Evolutionary conservation across 345 rosid genomes (phyloP), one percentile per base, ranked within the genome.

Genomic region (Iberis pinnata): DNA sequence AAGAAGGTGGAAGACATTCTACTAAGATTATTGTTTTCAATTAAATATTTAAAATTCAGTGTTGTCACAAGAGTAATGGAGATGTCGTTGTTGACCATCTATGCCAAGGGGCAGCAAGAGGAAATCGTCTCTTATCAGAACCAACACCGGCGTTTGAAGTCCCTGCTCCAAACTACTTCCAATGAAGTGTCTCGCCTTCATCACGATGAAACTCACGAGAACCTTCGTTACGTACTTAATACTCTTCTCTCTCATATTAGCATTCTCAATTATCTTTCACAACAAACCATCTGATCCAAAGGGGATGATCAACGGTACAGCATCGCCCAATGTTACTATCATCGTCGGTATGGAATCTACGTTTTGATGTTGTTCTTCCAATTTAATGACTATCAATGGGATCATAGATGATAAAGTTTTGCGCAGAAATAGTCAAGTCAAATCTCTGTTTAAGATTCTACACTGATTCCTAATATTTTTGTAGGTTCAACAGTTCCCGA

Each of bases 141-240:
- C 65, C 49, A 11, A n/a, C 43, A 36, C 43, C 31, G 55, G 49
- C 49, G 65, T 54, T 37, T 51, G 38, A 12, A 50, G 44, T 1
- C 20, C 64, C 19, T 15, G 9, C 11, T 12, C 26, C 10, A 16
- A 46, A 22, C 31, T 55, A 20, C 10, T 50, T 54, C 27, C 51
- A 32, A 4, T 46, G 35, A 77, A 68, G 68, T 58, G 71, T 20
- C 71, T 73, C 49, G 44, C 46, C 15, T 45, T 64, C 14, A 55
- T 60, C 22, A 44, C 65, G 17, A 54, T 72, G 77, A 69, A 43
- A 27, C 65, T 72, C 54, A 53, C 74, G 32, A 67, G 70, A 68
- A 49, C 67, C 43, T 64, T 79, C 36, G 61, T 71, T 18, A 42
- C 61, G 40, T 60, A 69, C 19, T 62, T 82, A 52, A 43, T 73